phyloP scores from a whole-genome alignment of 2,329 filamentous ascomycete species.

The Colletotrichum graminicola region DNA sequence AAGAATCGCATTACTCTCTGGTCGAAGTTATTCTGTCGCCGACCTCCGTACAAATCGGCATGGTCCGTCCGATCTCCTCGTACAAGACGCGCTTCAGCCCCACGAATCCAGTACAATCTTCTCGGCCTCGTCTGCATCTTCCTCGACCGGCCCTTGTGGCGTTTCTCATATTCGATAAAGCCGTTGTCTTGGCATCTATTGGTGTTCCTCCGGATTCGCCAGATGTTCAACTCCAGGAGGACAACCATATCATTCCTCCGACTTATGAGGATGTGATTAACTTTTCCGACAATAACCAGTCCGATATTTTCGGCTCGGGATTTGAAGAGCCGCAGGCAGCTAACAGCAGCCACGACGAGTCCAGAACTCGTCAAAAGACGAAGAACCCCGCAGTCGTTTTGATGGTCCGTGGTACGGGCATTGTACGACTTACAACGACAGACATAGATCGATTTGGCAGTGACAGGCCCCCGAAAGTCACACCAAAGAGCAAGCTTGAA shows the following conservation, averaged over 20 bases:
- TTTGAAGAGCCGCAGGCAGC: constrained; percentile 67
- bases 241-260: constrained; percentile 71
- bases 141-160: constrained; percentile 84
- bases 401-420: constrained; percentile 72
- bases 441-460: constrained; percentile 72
- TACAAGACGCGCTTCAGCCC: constrained; percentile 67
- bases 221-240: constrained; percentile 79
- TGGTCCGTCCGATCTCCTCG: constrained; percentile 75
- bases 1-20: constrained; percentile 75
- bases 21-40: constrained; percentile 76
- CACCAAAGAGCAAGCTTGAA: constrained; percentile 89
- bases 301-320: constrained; percentile 74
- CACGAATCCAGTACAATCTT: constrained; percentile 54
- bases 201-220: constrained; percentile 76
- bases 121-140: constrained; percentile 77
- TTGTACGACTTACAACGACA: constrained; percentile 69
- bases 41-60: constrained; percentile 68
- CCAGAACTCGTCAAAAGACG: constrained; percentile 64
- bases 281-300: constrained; percentile 74
- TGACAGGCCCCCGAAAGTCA: constrained; percentile 72
- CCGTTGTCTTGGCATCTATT: constrained; percentile 82
- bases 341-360: constrained; percentile 56
- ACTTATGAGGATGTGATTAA: constrained; percentile 90
- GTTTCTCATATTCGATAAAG: constrained; percentile 83
- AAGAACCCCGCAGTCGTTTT: constrained; percentile 74